Evolutionary conservation across 352 stramenopile genomes (phyloP).

Genomic region (Globisporangium camurandrum): DNA sequence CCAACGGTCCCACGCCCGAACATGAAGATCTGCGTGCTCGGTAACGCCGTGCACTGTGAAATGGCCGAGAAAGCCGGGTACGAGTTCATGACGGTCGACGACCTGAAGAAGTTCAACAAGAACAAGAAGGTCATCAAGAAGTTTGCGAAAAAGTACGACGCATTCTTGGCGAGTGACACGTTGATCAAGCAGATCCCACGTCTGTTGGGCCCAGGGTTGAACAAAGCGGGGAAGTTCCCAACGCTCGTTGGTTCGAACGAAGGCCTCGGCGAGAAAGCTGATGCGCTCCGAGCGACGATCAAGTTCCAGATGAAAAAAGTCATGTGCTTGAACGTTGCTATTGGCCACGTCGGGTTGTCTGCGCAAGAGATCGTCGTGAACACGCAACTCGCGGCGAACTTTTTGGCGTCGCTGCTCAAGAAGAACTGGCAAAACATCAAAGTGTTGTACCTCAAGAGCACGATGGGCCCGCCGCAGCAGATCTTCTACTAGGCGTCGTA

Average conservation of each 20-base stretch:
- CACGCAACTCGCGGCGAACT: conserved; percentile 98
- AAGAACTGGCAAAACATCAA: conserved; percentile 99
- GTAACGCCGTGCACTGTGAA: conserved; percentile 98
- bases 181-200: conserved; percentile 99
- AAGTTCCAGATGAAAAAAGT: conserved; percentile 99
- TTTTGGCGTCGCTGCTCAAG: conserved; percentile 98
- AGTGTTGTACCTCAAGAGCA: conserved; percentile 99
- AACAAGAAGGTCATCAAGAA: conserved; percentile 99
- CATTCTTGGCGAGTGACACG: conserved; percentile 98
- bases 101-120: conserved; percentile 99
- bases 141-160: conserved; percentile 99
- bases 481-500: conserved; percentile 96
- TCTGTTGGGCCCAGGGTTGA: conserved; percentile 98
- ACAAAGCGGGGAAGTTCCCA: conserved; percentile 99
- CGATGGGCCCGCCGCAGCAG: conserved; percentile 97
- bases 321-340: conserved; percentile 98
- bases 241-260: conserved; percentile 93
- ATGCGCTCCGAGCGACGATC: conserved; percentile 97
- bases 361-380: conserved; percentile 97
- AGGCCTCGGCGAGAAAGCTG: conserved; percentile 97
- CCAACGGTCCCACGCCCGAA: conserved; percentile 92
- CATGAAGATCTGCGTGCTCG: conserved; percentile 98
- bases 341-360: conserved; percentile 94
- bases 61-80: conserved; percentile 97
- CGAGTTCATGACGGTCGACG: conserved; percentile 98